phyloP scores from a whole-genome alignment of 2,329 filamentous ascomycete genomes.

The Ceratocystis colombiana region DNA sequence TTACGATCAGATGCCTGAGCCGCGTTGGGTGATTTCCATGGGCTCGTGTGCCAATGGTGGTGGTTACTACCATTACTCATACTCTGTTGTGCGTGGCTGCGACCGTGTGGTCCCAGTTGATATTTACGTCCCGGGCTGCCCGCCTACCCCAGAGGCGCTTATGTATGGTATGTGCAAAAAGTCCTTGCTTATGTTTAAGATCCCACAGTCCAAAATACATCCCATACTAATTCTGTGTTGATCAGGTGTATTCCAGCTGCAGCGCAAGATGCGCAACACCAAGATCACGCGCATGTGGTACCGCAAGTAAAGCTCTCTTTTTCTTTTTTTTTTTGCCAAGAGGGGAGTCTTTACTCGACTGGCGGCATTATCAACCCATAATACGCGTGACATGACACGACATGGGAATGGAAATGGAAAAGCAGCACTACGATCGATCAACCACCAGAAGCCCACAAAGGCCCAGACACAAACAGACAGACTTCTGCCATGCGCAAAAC shows the following conservation, averaged over 20 bases:
- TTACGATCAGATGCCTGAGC: constrained; percentile 93
- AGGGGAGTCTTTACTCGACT: not conserved
- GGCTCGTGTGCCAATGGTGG: constrained; percentile 76
- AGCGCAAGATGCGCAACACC: constrained; percentile 62
- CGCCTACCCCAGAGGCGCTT: constrained; percentile 50
- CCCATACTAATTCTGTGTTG: not conserved
- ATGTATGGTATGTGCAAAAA: constrained; percentile 43
- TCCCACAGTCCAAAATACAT: not conserved
- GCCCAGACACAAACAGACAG: not conserved
- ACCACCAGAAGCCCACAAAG: constrained; percentile 10
- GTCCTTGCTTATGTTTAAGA: not conserved
- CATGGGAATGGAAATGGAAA: not conserved
- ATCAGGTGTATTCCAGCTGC: constrained; percentile 54
- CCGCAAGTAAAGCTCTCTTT: constrained; percentile 38
- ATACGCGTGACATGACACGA: not conserved
- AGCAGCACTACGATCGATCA: not conserved
- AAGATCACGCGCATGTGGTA: constrained; percentile 50
- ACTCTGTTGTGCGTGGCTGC: constrained; percentile 64
- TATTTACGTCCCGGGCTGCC: constrained; percentile 69
- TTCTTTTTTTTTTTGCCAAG: too few relatives aligned
- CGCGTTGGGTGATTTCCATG: constrained; percentile 77
- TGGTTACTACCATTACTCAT: constrained; percentile 81
- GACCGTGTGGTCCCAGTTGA: constrained; percentile 71
- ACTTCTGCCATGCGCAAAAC: not conserved
- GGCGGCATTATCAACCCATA: not conserved